A percentile compares a stretch with the other conserved stretches of the same genome.
These are phyloP conservation scores for Xylariaceae sp. DNA, from an alignment of 2,329 filamentous ascomycete genomes.

Conservation along the genomic window DNA sequence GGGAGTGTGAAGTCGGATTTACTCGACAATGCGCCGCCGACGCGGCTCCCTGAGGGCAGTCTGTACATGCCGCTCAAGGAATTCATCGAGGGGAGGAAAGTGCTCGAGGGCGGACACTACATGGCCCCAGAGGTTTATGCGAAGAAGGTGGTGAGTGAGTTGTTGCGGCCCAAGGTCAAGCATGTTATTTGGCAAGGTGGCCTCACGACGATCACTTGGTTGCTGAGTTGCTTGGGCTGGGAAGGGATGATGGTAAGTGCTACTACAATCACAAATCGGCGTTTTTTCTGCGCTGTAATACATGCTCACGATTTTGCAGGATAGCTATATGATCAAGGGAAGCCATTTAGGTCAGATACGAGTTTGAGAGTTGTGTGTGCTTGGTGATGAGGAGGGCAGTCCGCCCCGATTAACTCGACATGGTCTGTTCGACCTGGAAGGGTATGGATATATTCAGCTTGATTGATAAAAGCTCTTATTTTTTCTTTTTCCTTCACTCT, in stretches of 20 bases:
- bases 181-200: conserved; percentile 23
- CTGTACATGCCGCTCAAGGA: conserved; percentile 19
- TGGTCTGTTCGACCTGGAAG: too few species aligned
- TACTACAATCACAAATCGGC: neutral
- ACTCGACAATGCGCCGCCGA: conserved; percentile 19
- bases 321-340: conserved; percentile 4
- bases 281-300: neutral
- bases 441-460: too few species aligned
- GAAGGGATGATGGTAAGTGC: conserved; percentile 23
- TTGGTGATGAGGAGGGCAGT: too few species aligned
- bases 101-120: conserved; percentile 15
- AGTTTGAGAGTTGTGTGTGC: too few species aligned
- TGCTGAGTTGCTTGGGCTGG: conserved; percentile 25
- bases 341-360: too few species aligned
- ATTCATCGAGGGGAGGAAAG: conserved; percentile 18
- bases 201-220: conserved; percentile 18
- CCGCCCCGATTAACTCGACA: too few species aligned
- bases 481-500: too few species aligned
- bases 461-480: too few species aligned
- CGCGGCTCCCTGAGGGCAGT: conserved; percentile 18
- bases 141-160: conserved; percentile 17
- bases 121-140: conserved; percentile 19
- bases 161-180: conserved; percentile 17
- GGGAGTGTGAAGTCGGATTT: conserved; percentile 19
- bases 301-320: conserved; percentile 1